Evolutionary conservation across 345 rosid species (phyloP), one percentile per base, ranked within the genome.

Genomic region (Psidium guajava): DNA sequence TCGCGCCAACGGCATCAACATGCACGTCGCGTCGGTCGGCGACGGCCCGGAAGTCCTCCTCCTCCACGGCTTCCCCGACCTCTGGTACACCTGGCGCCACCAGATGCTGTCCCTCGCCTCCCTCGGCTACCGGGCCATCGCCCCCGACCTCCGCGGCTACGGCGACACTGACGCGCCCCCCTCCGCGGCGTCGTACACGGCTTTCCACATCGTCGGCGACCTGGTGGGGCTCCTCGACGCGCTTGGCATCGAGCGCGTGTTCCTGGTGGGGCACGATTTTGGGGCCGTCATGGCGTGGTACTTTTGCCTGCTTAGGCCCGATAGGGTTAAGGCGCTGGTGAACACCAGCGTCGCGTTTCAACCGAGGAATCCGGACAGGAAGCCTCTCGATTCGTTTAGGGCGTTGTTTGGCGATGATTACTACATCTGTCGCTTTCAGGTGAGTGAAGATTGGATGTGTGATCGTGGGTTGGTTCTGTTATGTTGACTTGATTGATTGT

Each of bases 361-460:
- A 11, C 94, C 94, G 10, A 91, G 98, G 87, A 85, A 92, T 73
- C 96, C 94, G 18, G 57, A 25, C 42, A 56, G 36, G 82, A 92
- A 90, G 83, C 90, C 93, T 69, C 55, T 95, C 14, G 94, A 92
- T 57, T 53, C 86, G 2, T 51, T 88, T 6, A 92, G 90, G 86
- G 91, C 87, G 59, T n/a, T 88, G 87, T 90, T 92, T 21, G 98
- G 98, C 11, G 94, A 95, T n/a, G 96, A 95, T 85, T 91, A 82
- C 88, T 95, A 95, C 40, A 57, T 95, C 55, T 95, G 98, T 93
- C 91, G 93, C 91, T 95, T 93, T 89, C 98, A 95, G 98, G 95
- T 93, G 73, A 83, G 55, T 82, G 25, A 18, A 32, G 0, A 36
- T 69, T 69, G 21, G 80, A 69, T 42, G 20, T 69, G 80, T 36